Conservation (phyloP, 805 yeast species). For the Starmerella khaoyaiensis region DNA sequence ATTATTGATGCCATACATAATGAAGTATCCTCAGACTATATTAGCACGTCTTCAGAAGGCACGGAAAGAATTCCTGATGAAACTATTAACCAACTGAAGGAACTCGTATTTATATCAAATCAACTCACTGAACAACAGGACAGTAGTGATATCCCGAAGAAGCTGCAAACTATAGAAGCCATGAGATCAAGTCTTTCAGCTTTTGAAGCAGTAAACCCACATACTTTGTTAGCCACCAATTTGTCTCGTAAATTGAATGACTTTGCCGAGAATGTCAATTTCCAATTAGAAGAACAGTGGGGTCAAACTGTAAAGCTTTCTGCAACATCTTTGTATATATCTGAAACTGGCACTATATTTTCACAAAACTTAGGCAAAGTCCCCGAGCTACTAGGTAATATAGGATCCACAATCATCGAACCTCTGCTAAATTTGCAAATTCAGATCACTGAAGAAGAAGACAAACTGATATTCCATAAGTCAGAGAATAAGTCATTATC, state of each 20-base stretch:
- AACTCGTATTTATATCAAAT: too few relatives aligned
- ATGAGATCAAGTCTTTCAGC: conserved; percentile 1
- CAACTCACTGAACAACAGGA: too few relatives aligned
- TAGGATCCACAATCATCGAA: not conserved
- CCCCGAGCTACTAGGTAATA: not conserved
- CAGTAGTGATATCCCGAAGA: too few relatives aligned
- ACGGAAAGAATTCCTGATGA: too few relatives aligned
- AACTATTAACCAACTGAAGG: too few relatives aligned
- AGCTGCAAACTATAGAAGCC: too few relatives aligned
- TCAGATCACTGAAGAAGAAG: not conserved
- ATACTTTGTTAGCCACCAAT: conserved; percentile 6
- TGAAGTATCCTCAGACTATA: too few relatives aligned
- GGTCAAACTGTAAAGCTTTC: not conserved
- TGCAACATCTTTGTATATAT: not conserved
- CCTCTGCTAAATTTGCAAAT: not conserved
- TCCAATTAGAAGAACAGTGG: not conserved
- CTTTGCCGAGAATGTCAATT: not conserved
- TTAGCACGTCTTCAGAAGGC: too few relatives aligned
- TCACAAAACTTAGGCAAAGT: not conserved
- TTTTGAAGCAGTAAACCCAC: conserved; percentile 5
- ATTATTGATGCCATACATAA: too few relatives aligned
- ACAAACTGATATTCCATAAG: not conserved
- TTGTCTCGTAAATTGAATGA: conserved; percentile 3
- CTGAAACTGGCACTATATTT: not conserved
- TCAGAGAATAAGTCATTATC: too few relatives aligned